These are phyloP conservation scores for Lactarius pseudohatsudake DNA, from an alignment of 768 basidiomycete genomes.

Conservation along the genomic window DNA sequence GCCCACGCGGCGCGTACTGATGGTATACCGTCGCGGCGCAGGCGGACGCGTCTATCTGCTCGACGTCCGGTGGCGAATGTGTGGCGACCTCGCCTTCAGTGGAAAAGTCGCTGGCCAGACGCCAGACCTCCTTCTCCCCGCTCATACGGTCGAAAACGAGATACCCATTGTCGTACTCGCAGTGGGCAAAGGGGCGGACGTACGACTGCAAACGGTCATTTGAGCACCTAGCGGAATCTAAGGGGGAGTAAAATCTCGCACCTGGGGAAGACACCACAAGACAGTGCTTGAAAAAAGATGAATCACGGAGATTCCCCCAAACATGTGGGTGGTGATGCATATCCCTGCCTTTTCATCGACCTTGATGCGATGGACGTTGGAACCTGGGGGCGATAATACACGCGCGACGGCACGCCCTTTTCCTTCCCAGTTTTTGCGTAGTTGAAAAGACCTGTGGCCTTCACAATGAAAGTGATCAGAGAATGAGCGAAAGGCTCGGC, in stretches of 20 bases:
- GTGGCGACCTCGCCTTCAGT: conserved; percentile 13
- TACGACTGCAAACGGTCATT: conserved; percentile 40
- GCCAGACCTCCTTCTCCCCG: conserved; percentile 71
- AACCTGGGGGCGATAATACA: conserved; percentile 38
- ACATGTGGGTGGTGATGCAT: conserved; percentile 54
- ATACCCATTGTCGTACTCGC: conserved; percentile 72
- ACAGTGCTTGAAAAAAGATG: conserved; percentile 49
- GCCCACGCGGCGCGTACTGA: conserved; percentile 39
- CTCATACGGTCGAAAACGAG: conserved; percentile 64
- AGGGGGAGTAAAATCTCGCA: conserved; percentile 34
- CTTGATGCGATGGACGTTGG: conserved; percentile 69
- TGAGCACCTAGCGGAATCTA: background rate
- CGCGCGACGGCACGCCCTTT: conserved; percentile 43
- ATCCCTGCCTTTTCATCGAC: conserved; percentile 63
- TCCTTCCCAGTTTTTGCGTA: conserved; percentile 58
- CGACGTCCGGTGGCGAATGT: conserved; percentile 25
- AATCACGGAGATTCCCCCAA: conserved; percentile 58
- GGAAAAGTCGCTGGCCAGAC: conserved; percentile 40
- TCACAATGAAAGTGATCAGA: conserved; percentile 13
- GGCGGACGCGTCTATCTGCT: conserved; percentile 33
- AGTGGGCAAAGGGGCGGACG: conserved; percentile 60
- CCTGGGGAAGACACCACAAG: conserved; percentile 65
- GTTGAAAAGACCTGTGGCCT: conserved; percentile 49
- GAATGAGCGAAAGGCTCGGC: background rate
- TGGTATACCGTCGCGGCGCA: conserved; percentile 30